Base-by-base conservation (phyloP, 257 asterid genomes). In the Thymus mandschuricus region DNA sequence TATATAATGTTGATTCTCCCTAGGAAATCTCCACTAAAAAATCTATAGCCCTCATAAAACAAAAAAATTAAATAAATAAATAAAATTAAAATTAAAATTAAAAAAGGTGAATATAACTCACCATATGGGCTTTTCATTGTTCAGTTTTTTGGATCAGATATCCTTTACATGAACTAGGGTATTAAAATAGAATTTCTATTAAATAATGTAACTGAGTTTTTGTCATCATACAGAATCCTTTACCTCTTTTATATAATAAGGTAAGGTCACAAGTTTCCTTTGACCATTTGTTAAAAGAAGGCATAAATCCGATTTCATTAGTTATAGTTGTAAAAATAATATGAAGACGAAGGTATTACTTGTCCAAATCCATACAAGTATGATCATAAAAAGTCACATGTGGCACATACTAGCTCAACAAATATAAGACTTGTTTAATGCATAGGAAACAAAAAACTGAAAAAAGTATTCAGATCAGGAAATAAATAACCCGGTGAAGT, bases 401-500 rank as follows among this genome's bases (percentile, higher is more conserved):
- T 31, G 52, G 40, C 50, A 48, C 8, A 61, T 11, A 61, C 68
- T 31, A 55, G 52, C 57, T 54, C 56, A 0, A 38, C 40, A 15
- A 11, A n/a, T 38, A 10, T 13, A 35, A 13, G 28, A 49, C 8
- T 33, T 52, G 46, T 61, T 51, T 60, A 29, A 54, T 44, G 41
- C 54, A 15, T 60, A 43, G 11, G n/a, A 10, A 49, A 45, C 4
- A 43, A 43, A 43, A 43, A 38, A 43, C 44, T 3, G 3, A 52
- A 59, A 13, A 35, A 55, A 63, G 9, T 54, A 49, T 30, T 56
- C 15, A 30, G 41, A 27, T 4, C 34, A 59, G 8, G 30, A 62
- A 15, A 21, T 61, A 70, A 58, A 76, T 40, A 33, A 70, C 60
- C 21, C n/a, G 52, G 40, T 51, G 5, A 59, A 38, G 60, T 34